These are phyloP conservation scores for Thalassiosira allenii DNA, from an alignment of 352 stramenopile genomes.

Conservation along the genomic window DNA sequence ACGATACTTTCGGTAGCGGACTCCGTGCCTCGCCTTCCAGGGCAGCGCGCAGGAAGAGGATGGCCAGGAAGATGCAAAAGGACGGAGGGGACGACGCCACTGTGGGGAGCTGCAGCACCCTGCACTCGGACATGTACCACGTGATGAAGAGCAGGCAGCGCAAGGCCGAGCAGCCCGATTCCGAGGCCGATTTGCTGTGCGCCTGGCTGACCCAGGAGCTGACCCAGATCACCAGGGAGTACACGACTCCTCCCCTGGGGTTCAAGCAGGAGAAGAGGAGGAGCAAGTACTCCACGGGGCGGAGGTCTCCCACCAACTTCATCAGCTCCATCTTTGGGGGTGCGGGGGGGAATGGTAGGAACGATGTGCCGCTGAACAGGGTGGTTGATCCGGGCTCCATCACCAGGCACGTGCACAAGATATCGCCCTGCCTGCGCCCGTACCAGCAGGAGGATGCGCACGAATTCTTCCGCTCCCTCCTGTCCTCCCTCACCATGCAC, in stretches of 20 bases:
- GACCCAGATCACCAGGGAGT: slow-evolving; percentile 78
- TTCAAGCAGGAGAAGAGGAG: slow-evolving; percentile 41
- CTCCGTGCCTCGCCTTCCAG: neutral
- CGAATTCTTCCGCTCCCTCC: slow-evolving; percentile 81
- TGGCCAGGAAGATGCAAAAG: slow-evolving; percentile 21
- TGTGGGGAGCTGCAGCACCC: slow-evolving; percentile 28
- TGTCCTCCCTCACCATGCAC: slow-evolving; percentile 82
- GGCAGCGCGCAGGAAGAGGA: slow-evolving; percentile 12
- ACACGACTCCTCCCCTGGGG: slow-evolving; percentile 46
- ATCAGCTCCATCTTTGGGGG: slow-evolving; percentile 29
- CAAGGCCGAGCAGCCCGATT: slow-evolving; percentile 42
- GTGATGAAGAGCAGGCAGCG: slow-evolving; percentile 52
- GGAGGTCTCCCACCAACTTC: slow-evolving; percentile 5
- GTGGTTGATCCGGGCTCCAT: slow-evolving; percentile 80
- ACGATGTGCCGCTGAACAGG: slow-evolving; percentile 15
- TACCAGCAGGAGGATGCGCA: slow-evolving; percentile 87
- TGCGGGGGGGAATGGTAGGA: neutral
- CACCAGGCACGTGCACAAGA: slow-evolving; percentile 77
- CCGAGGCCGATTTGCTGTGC: slow-evolving; percentile 59
- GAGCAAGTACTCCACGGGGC: neutral
- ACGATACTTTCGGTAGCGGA: neutral
- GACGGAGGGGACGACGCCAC: slow-evolving; percentile 43
- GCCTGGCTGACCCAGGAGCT: slow-evolving; percentile 79
- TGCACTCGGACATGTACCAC: slow-evolving; percentile 61
- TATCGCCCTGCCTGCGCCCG: slow-evolving; percentile 73